Conservation (phyloP, 2,329 filamentous ascomycete genomes). For the Calycina marina region DNA sequence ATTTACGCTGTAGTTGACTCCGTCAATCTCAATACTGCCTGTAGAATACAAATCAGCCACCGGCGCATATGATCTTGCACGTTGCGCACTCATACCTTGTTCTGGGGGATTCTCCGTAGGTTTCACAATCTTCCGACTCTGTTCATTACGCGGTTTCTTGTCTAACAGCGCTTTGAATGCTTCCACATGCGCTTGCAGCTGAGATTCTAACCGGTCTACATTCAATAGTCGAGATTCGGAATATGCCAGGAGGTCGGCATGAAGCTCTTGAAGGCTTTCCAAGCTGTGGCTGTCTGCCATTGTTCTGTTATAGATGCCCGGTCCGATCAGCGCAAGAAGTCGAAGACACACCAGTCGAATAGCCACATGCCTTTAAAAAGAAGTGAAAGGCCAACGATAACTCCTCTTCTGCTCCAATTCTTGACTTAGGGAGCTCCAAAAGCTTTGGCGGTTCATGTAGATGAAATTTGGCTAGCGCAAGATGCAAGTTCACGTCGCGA, state of each 20-base stretch:
- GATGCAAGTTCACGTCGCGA: too few species aligned
- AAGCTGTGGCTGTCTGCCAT: constrained; percentile 66
- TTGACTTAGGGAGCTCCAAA: too few species aligned
- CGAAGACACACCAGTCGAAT: too few species aligned
- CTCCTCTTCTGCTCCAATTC: too few species aligned
- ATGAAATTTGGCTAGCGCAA: too few species aligned
- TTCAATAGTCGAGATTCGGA: constrained; percentile 56
- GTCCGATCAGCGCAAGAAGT: constrained; percentile 6
- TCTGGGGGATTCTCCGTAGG: constrained; percentile 22
- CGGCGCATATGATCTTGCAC: constrained; percentile 2
- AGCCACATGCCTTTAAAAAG: too few species aligned
- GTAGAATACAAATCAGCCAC: constrained; percentile 12
- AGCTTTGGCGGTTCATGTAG: too few species aligned
- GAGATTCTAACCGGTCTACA: constrained; percentile 50
- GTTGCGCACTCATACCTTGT: too few species aligned
- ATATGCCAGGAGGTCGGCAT: constrained; percentile 69
- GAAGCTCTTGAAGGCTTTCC: constrained; percentile 67
- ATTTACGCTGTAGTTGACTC: constrained; percentile 67
- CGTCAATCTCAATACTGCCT: constrained; percentile 66
- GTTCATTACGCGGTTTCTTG: constrained; percentile 58
- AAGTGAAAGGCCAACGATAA: too few species aligned
- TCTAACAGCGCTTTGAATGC: constrained; percentile 61
- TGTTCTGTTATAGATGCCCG: constrained; percentile 14
- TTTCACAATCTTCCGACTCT: constrained; percentile 57
- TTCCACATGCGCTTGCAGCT: constrained; percentile 50